phyloP scores from a whole-genome alignment of 2,329 filamentous ascomycete genomes.

The Curvularia hawaiiensis region DNA sequence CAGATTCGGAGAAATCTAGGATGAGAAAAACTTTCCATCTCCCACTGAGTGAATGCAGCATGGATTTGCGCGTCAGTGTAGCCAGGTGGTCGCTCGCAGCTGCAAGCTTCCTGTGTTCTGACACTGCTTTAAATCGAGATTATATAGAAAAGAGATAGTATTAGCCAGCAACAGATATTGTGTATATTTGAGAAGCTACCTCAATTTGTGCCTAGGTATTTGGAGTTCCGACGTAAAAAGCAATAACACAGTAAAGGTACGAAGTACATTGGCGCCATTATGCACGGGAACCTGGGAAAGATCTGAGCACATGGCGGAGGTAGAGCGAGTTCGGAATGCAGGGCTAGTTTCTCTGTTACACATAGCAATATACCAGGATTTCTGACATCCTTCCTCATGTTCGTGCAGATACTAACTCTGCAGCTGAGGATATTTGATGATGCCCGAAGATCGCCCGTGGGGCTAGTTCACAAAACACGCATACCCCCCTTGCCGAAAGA shows the following conservation, averaged over 20 bases:
- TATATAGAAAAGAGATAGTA: background rate
- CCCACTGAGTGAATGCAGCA: background rate
- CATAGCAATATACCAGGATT: background rate
- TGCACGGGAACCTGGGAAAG: background rate
- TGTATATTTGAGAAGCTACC: background rate
- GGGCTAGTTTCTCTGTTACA: background rate
- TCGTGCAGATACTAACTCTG: background rate
- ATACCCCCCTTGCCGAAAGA: background rate
- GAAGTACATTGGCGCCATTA: background rate
- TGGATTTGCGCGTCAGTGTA: background rate
- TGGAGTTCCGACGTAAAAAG: background rate
- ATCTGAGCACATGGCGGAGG: background rate
- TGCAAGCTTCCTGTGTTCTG: background rate
- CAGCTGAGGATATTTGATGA: background rate
- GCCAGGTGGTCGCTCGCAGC: background rate
- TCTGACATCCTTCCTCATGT: background rate
- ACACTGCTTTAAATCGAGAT: background rate
- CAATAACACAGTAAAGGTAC: background rate
- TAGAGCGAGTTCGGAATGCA: background rate
- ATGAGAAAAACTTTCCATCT: background rate
- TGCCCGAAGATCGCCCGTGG: background rate
- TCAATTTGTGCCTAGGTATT: background rate
- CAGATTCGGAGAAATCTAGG: background rate
- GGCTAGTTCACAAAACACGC: background rate
- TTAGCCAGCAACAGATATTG: background rate